A percentile compares a stretch with the other conserved stretches of the same genome.
Evolutionary conservation across 805 yeast genomes (phyloP).

Genomic region (Tetrapisispora namnaoensis): DNA sequence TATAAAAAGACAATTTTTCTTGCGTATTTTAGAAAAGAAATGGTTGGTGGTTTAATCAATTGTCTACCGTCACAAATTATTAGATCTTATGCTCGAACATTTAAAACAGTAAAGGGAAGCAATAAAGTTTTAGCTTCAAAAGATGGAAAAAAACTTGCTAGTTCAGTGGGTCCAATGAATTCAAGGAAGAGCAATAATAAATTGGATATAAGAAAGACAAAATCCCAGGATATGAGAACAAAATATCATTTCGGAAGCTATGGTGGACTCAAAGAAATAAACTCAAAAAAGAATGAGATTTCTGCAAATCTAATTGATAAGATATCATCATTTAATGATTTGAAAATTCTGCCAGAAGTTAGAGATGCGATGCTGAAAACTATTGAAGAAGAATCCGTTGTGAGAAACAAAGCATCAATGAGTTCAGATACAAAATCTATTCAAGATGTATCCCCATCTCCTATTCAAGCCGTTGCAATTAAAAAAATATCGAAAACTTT

Average conservation of each 20-base stretch:
- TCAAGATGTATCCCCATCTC: conserved; percentile 44
- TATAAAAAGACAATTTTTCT: too few relatives aligned
- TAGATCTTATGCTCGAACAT: not conserved
- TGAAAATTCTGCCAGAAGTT: conserved; percentile 58
- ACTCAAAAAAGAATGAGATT: conserved; percentile 23
- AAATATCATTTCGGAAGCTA: conserved; percentile 35
- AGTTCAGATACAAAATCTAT: not conserved
- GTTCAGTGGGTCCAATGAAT: not conserved
- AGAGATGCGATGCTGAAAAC: conserved; percentile 49
- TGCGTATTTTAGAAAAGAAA: not conserved
- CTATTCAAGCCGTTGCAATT: conserved; percentile 74
- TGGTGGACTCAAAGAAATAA: conserved; percentile 37
- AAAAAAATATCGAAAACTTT: conserved; percentile 26
- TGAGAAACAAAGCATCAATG: conserved; percentile 13
- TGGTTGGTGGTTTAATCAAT: not conserved
- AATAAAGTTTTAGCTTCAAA: not conserved
- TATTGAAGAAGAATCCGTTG: conserved; percentile 38
- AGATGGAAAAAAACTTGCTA: not conserved
- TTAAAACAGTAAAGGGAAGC: not conserved
- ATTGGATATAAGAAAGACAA: not conserved
- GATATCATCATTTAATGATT: conserved; percentile 53
- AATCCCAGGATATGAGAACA: not conserved
- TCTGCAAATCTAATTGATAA: conserved; percentile 37
- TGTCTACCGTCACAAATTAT: not conserved
- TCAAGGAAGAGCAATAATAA: not conserved